phyloP scores from a whole-genome alignment of 345 rosid species.

The Eucalyptus albens region DNA sequence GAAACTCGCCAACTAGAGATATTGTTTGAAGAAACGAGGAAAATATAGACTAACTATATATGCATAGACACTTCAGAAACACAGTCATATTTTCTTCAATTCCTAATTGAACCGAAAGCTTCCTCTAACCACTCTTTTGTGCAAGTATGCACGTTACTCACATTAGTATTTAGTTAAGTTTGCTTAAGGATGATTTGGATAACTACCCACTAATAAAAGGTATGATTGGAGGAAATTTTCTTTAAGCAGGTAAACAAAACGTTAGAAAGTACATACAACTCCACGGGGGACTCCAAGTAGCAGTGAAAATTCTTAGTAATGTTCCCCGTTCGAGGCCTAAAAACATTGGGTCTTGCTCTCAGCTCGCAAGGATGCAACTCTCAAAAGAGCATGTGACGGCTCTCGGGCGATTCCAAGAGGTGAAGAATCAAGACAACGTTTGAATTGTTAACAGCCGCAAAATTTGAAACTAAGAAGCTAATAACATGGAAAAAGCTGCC shows the following conservation, averaged over 20 bases:
- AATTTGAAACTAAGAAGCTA: not conserved
- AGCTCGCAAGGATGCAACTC: not conserved
- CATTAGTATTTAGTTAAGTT: not conserved
- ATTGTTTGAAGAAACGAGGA: not conserved
- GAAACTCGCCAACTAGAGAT: not conserved
- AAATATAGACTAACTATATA: not conserved
- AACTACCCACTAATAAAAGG: not conserved
- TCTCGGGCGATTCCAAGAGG: not conserved
- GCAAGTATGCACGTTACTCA: not conserved
- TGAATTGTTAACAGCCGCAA: not conserved
- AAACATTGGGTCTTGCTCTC: not conserved
- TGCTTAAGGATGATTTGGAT: not conserved
- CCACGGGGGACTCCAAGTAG: not conserved
- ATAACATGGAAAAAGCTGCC: not conserved
- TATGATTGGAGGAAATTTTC: not conserved
- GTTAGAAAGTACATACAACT: not conserved
- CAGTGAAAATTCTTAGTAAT: not conserved
- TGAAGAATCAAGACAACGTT: not conserved
- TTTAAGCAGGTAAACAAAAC: not conserved
- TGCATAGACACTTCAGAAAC: not conserved
- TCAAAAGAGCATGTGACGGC: not conserved
- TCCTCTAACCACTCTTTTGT: not conserved
- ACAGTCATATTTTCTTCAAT: not conserved
- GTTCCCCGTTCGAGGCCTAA: not conserved
- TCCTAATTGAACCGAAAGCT: not conserved